phyloP scores from a whole-genome alignment of 768 basidiomycete species.

The Amanita pallidorosea region DNA sequence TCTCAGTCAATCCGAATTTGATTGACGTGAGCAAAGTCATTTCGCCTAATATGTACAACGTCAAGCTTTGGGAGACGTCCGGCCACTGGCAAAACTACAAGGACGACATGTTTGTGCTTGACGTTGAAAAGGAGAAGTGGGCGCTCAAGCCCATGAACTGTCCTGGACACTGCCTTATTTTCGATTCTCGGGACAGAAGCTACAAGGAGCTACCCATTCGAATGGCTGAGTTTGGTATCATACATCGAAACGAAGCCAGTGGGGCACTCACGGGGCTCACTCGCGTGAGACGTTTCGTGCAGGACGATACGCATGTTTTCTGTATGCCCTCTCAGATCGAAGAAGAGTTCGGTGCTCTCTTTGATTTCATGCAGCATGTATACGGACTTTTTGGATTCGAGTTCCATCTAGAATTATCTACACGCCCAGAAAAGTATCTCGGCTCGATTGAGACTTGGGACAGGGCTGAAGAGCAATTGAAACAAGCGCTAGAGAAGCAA shows the following conservation, averaged over 20 bases:
- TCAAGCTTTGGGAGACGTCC: conserved; percentile 95
- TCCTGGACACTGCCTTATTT: conserved; percentile 93
- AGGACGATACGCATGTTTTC: conserved; percentile 98
- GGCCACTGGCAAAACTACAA: conserved; percentile 98
- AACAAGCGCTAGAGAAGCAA: conserved; percentile 69
- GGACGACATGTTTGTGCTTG: conserved; percentile 94
- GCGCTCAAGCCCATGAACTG: conserved; percentile 99
- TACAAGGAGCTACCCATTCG: conserved; percentile 95
- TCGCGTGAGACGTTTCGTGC: conserved; percentile 88
- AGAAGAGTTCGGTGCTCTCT: conserved; percentile 75
- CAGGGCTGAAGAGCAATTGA: conserved; percentile 82
- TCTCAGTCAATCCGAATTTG: background rate
- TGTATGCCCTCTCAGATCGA: conserved; percentile 76
- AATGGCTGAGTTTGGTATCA: conserved; percentile 97
- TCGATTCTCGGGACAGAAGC: conserved; percentile 85
- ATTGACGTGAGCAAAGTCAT: conserved; percentile 47
- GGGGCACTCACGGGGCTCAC: conserved; percentile 91
- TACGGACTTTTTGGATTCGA: conserved; percentile 94
- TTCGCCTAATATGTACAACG: conserved; percentile 95
- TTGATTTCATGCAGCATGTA: conserved; percentile 91
- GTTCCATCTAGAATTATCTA: conserved; percentile 90
- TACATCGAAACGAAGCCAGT: conserved; percentile 94
- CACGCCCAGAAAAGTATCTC: conserved; percentile 89
- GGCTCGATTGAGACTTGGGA: conserved; percentile 89
- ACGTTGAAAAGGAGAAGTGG: conserved; percentile 94